Evolutionary conservation across 2,329 filamentous ascomycete genomes (phyloP).

Genomic region (Epichloe hybrida): DNA sequence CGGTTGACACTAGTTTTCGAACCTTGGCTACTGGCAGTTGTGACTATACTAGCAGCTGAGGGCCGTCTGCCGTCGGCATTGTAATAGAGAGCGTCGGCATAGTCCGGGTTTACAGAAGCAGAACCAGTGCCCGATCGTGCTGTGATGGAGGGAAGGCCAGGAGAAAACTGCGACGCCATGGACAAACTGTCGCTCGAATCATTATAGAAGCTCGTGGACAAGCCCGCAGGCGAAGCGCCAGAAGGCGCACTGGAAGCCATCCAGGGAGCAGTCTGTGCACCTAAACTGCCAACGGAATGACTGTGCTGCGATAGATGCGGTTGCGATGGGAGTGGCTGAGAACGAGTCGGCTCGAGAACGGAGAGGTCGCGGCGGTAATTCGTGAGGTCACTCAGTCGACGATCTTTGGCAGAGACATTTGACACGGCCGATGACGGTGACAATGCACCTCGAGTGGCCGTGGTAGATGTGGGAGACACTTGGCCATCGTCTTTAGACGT

Average conservation of each 20-base stretch:
- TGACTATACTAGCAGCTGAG: slow-evolving; percentile 69
- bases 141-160: slow-evolving; percentile 45
- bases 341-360: slow-evolving; percentile 49
- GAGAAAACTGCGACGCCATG: slow-evolving; percentile 51
- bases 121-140: slow-evolving; percentile 15
- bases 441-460: slow-evolving; percentile 29
- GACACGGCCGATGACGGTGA: slow-evolving; percentile 31
- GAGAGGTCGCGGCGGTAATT: slow-evolving; percentile 62
- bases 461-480: slow-evolving; percentile 35
- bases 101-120: slow-evolving; percentile 33
- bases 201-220: slow-evolving; percentile 54
- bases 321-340: slow-evolving; percentile 33
- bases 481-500: slow-evolving; percentile 26
- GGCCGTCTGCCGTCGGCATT: slow-evolving; percentile 61
- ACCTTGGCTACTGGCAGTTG: slow-evolving; percentile 70
- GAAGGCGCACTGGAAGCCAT: slow-evolving; percentile 31
- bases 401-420: slow-evolving; percentile 34
- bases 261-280: slow-evolving; percentile 45
- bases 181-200: slow-evolving; percentile 61
- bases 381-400: slow-evolving; percentile 46
- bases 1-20: slow-evolving; percentile 61
- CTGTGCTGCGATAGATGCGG: slow-evolving; percentile 36
- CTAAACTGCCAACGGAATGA: slow-evolving; percentile 36
- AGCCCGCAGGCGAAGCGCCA: slow-evolving; percentile 20
- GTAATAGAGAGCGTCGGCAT: slow-evolving; percentile 45